Conservation (phyloP, 2,329 filamentous ascomycete species). For the Colletotrichum sp. region DNA sequence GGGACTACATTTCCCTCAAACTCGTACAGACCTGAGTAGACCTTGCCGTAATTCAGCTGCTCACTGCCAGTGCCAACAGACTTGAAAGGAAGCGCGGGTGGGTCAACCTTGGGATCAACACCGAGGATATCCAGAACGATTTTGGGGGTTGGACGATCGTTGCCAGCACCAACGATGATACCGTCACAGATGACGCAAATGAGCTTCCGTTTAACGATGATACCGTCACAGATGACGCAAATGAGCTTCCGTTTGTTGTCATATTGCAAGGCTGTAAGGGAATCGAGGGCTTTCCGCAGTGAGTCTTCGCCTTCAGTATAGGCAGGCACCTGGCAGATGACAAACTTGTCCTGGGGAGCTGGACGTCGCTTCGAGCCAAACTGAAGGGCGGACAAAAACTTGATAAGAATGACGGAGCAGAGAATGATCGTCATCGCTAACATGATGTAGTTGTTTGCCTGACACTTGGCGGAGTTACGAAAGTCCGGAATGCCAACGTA, state of each 20-base stretch:
- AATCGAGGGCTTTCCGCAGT: constrained; percentile 89
- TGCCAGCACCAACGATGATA: constrained; percentile 94
- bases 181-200: constrained; percentile 97
- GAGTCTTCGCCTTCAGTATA: constrained; percentile 99
- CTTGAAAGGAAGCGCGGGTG: constrained; percentile 91
- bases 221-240: constrained; percentile 94
- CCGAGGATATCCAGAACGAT: constrained; percentile 97
- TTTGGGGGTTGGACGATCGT: constrained; percentile 95
- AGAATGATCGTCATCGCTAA: constrained; percentile 87
- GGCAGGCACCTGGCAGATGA: constrained; percentile 96
- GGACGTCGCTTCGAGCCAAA: constrained; percentile 91
- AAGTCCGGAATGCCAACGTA: constrained; percentile 88
- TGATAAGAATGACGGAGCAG: constrained; percentile 78
- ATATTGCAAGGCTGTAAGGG: constrained; percentile 90
- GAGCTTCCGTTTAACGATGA: constrained; percentile 96
- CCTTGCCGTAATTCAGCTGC: constrained; percentile 97
- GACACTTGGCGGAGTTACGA: constrained; percentile 75
- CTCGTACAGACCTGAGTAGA: constrained; percentile 97
- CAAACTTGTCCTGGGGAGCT: constrained; percentile 94
- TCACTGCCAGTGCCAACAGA: constrained; percentile 88
- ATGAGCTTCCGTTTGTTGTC: constrained; percentile 99
- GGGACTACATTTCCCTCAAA: constrained; percentile 97
- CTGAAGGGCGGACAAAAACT: constrained; percentile 92
- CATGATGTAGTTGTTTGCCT: constrained; percentile 90
- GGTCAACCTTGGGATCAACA: constrained; percentile 95